Evolutionary conservation across 352 stramenopile species (phyloP).

Genomic region (Globisporangium solare): DNA sequence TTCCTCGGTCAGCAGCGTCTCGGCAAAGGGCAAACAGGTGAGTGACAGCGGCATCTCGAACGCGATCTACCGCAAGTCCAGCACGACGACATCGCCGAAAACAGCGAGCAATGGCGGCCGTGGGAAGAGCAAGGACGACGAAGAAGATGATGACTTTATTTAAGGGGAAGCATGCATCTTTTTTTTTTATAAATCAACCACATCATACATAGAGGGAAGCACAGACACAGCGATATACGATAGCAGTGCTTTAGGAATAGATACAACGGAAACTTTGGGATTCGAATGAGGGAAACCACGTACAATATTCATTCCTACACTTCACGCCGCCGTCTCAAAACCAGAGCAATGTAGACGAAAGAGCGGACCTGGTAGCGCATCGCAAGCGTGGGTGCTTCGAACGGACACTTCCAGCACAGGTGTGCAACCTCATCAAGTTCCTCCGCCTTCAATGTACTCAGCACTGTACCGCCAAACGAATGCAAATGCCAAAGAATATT

Average conservation of each 20-base stretch:
- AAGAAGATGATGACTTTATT: conserved; percentile 74
- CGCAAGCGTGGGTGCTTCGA: too few relatives aligned
- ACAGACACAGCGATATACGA: not conserved
- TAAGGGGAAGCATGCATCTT: conserved; percentile 17
- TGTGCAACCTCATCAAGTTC: too few relatives aligned
- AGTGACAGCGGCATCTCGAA: conserved; percentile 28
- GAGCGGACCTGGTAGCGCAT: too few relatives aligned
- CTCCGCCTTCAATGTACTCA: too few relatives aligned
- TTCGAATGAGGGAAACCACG: not conserved
- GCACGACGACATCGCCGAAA: conserved; percentile 23
- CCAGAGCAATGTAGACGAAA: too few relatives aligned
- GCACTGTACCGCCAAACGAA: too few relatives aligned
- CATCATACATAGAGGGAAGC: not conserved
- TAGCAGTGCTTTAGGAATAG: not conserved
- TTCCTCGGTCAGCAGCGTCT: not conserved
- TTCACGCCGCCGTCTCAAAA: too few relatives aligned
- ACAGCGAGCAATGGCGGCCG: conserved; percentile 1
- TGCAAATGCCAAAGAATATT: too few relatives aligned
- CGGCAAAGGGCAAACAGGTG: conserved; percentile 12
- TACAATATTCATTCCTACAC: not conserved
- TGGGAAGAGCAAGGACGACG: conserved; percentile 28
- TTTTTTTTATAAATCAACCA: too few relatives aligned
- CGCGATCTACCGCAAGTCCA: conserved; percentile 35
- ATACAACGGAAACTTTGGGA: not conserved
- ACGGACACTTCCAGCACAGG: too few relatives aligned